phyloP scores from a whole-genome alignment of 805 yeast genomes.

The Cyberlindnera nakhonratchasimensis region DNA sequence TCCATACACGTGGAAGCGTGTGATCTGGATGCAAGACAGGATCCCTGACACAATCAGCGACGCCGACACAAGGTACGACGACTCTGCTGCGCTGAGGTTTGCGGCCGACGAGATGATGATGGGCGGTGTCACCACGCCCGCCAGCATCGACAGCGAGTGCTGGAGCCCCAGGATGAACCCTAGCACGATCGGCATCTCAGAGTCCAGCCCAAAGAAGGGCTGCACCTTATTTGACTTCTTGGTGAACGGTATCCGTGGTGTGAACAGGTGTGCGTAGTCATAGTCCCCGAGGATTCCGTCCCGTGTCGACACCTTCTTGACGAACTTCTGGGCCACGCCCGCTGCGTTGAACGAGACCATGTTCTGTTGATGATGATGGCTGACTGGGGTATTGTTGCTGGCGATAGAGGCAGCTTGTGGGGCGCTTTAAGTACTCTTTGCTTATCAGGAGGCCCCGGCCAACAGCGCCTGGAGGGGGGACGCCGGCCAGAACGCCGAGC shows the following conservation, averaged over 20 bases:
- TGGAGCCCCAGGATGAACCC: slow-evolving; percentile 81
- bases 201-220: slow-evolving; percentile 80
- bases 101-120: slow-evolving; percentile 65
- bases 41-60: slow-evolving; percentile 69
- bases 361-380: too few relatives aligned
- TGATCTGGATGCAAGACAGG: slow-evolving; percentile 70
- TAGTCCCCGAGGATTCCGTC: slow-evolving; percentile 88
- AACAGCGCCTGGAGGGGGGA: too few relatives aligned
- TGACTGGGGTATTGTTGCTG: too few relatives aligned
- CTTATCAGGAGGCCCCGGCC: too few relatives aligned
- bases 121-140: slow-evolving; percentile 87
- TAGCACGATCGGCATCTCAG: slow-evolving; percentile 75
- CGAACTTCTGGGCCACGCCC: neutral
- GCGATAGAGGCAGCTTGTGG: too few relatives aligned
- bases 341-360: neutral
- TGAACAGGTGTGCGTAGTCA: slow-evolving; percentile 74
- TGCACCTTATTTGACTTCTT: slow-evolving; percentile 47
- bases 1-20: slow-evolving; percentile 70
- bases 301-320: slow-evolving; percentile 56
- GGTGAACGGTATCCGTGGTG: slow-evolving; percentile 74
- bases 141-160: slow-evolving; percentile 87
- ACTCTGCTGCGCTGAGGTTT: slow-evolving; percentile 44
- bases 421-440: too few relatives aligned
- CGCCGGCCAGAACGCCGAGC: too few relatives aligned
- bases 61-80: slow-evolving; percentile 68